Evolutionary conservation across 495 filamentous ascomycete species (phyloP), one percentile per base, ranked within the genome.

Genomic region (Penicillium waksmanii): DNA sequence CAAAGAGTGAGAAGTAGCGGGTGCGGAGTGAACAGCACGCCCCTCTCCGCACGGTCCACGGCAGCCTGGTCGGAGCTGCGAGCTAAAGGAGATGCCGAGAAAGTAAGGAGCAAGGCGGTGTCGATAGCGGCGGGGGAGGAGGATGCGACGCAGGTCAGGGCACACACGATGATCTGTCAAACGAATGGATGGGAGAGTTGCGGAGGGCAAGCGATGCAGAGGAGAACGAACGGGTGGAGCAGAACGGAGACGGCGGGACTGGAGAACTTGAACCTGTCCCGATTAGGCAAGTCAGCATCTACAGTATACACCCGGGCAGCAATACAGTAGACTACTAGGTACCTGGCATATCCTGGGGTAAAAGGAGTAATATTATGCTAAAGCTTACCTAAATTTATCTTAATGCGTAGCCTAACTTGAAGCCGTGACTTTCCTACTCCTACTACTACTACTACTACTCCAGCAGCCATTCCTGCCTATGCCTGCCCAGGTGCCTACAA

Each of bases 211-310:
- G 23, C 23, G 23, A 23, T 23, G 23, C 1, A 17, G 17, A 17
- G n/a, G 17, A 9, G n/a, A 21, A 46, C 43, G 43, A 46, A 46
- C 42, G 13, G 42, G n/a, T 46, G 43, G 43, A 46, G 43, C n/a
- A n/a, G 17, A 40, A 4, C 15, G 36, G 36, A 31, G 27, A 31
- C 27, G 36, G 36, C 10, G 11, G 36, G 15, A 40, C 36, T 40
- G 36, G 36, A 40, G 36, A 40, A 40, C 36, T 1, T n/a, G 36
- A 40, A 40, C 36, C 36, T n/a, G 36, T 12, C 36, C 12, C 36
- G 36, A 40, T 40, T 40, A 40, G 36, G 36, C 36, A 40, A 40
- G 19, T 75, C 79, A 31, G 27, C 27, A 31, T 31, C 27, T 31
- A 31, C 27, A 31, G 27, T 31, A 8, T 31, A 3, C 23, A 23